Evolutionary conservation across 1,284 basidiomycete species (phyloP).

Genomic region (Xerocomus minutiporus): DNA sequence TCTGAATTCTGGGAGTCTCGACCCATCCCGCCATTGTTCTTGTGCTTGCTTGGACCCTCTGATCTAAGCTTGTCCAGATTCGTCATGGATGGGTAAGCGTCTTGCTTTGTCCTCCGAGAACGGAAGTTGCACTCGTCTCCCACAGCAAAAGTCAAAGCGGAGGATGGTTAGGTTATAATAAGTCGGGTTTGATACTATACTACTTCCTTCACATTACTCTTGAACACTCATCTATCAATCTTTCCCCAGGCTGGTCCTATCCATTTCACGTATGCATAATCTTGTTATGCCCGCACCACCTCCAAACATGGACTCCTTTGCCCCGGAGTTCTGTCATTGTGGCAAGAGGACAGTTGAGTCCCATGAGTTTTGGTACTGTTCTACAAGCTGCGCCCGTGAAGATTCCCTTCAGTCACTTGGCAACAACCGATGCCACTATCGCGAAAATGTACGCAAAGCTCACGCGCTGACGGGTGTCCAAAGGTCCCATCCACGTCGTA

Average conservation of each 20-base stretch:
- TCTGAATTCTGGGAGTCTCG: not conserved
- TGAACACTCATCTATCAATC: not conserved
- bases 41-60: slow-evolving; percentile 2
- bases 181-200: not conserved
- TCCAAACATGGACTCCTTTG: slow-evolving; percentile 11
- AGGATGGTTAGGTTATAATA: slow-evolving; percentile 7
- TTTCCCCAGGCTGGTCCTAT: not conserved
- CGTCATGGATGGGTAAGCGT: not conserved
- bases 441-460: slow-evolving; percentile 17
- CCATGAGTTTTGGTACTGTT: slow-evolving; percentile 32
- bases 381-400: slow-evolving; percentile 23
- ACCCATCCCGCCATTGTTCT: slow-evolving; percentile 5
- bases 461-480: slow-evolving; percentile 4
- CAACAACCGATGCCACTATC: slow-evolving; percentile 23
- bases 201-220: not conserved
- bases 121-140: not conserved
- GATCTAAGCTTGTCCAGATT: not conserved
- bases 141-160: slow-evolving; percentile 13
- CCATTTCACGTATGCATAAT: not conserved
- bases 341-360: slow-evolving; percentile 18
- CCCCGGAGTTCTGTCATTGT: slow-evolving; percentile 23
- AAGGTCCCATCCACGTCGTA: slow-evolving; percentile 6
- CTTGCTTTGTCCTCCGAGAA: slow-evolving; percentile 12
- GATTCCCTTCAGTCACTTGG: slow-evolving; percentile 30
- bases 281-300: slow-evolving; percentile 6